Base-by-base conservation (phyloP, 768 basidiomycete species). In the Leccinellum rugosiceps region DNA sequence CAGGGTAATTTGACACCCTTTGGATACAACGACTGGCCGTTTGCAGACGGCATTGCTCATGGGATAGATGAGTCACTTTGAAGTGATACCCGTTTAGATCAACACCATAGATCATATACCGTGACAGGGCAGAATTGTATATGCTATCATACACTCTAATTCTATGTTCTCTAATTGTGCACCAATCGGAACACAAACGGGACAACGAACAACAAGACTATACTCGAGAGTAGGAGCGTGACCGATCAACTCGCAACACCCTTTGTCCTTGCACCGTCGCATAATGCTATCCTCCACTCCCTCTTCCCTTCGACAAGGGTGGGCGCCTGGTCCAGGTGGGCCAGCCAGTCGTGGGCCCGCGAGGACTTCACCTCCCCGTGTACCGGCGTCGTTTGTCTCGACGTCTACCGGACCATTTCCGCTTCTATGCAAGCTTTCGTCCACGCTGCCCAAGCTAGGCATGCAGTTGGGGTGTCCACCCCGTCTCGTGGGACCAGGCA, bases 171-270 rank as follows among this genome's bases (percentile, higher is more conserved):
- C 34, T 7, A 15, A 35, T 35, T 6, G 34, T 35, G 32, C 32
- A 34, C 32, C 14, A 34, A 34, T 34, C 6, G 14, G 25, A 32
- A 32, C 0, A 13, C 14, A 32, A 32, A 32, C 13, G 25, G 4
- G 25, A 25, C 25, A 4, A 4, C 25, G 25, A 25, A 25, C 25
- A 25, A 25, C 25, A 25, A 25, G 25, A 4, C 25, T 4, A 25
- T 4, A 25, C 25, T 25, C 25, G 3, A 25, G 25, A 25, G 25
- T 25, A 25, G 45, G 80, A 80, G 15, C 75, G 77, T 35, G 83
- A 85, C 52, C 75, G 84, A 55, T 80, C 80, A 2, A 67, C 79
- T 47, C n/a, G 76, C 82, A 6, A 80, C 78, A 44, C 80, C 83
- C 3, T 85, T 84, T 61, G 79, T 77, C 8, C 78, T 84, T 71